These are phyloP conservation scores for Patellaria atrata DNA, from an alignment of 495 filamentous ascomycete species.

Conservation along the genomic window DNA sequence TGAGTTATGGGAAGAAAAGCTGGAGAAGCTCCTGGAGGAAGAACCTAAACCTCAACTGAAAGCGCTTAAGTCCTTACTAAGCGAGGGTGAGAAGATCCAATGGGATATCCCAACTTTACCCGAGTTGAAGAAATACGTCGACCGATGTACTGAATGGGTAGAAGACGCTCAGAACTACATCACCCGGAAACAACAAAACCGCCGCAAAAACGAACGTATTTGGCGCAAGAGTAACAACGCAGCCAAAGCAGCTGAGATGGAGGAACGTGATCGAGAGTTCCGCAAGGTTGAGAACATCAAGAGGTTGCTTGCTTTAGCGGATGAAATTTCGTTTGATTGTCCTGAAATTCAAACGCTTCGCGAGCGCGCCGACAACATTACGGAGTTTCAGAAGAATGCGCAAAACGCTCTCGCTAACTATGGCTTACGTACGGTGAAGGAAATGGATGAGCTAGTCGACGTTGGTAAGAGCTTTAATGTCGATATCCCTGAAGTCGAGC, in stretches of 20 bases:
- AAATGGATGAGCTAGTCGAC: constrained; percentile 83
- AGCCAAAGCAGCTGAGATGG: constrained; percentile 52
- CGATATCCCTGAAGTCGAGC: constrained; percentile 84
- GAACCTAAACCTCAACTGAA: constrained; percentile 76
- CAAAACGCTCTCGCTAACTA: constrained; percentile 47
- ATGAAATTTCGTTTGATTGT: constrained; percentile 86
- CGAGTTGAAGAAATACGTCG: constrained; percentile 75
- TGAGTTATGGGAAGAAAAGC: constrained; percentile 81
- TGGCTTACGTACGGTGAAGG: constrained; percentile 43
- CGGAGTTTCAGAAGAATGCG: constrained; percentile 70
- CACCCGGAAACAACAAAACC: constrained; percentile 93
- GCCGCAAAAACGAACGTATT: constrained; percentile 89
- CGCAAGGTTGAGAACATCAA: constrained; percentile 83
- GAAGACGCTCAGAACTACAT: constrained; percentile 96
- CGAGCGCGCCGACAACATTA: constrained; percentile 78
- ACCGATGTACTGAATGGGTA: constrained; percentile 93
- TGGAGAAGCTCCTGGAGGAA: constrained; percentile 68
- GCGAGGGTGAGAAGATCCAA: constrained; percentile 93
- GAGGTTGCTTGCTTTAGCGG: constrained; percentile 68
- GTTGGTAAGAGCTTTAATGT: constrained; percentile 80
- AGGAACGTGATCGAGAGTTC: constrained; percentile 78
- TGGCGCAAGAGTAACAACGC: constrained; percentile 60
- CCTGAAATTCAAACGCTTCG: constrained; percentile 77
- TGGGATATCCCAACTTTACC: constrained; percentile 78
- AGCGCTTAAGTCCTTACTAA: constrained; percentile 65